Percentiles rank a stretch among this genome's conserved stretches.
These are phyloP conservation scores for Serendipita vermifera DNA, from an alignment of 768 basidiomycete genomes.

Conservation along the genomic window DNA sequence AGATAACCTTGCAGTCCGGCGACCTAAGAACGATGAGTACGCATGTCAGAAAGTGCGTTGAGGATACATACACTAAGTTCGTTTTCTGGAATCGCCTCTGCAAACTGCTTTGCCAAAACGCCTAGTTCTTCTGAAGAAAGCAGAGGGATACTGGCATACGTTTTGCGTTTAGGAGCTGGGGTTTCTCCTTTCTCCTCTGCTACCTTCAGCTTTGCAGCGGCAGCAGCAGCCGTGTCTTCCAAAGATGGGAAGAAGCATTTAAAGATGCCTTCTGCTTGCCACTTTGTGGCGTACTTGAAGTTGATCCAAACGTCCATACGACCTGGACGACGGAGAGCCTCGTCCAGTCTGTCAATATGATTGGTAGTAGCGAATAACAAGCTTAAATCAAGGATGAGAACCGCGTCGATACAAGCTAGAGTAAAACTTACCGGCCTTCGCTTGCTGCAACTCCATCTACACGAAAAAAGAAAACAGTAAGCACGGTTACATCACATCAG, in stretches of 20 bases:
- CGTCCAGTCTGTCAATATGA: constrained; percentile 82
- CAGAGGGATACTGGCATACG: constrained; percentile 45
- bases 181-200: constrained; percentile 42
- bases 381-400: constrained; percentile 9
- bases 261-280: constrained; percentile 88
- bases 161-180: constrained; percentile 50
- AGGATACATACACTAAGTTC: constrained; percentile 62
- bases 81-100: constrained; percentile 70
- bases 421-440: constrained; percentile 19
- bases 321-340: constrained; percentile 32
- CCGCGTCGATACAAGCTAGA: not conserved
- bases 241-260: constrained; percentile 84
- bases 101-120: constrained; percentile 69
- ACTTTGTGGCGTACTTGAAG: constrained; percentile 81
- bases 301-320: constrained; percentile 89
- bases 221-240: constrained; percentile 22
- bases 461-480: not conserved
- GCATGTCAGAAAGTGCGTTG: constrained; percentile 6
- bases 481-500: constrained; percentile 37
- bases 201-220: constrained; percentile 10
- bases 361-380: constrained; percentile 90
- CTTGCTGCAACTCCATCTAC: constrained; percentile 16
- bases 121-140: constrained; percentile 65
- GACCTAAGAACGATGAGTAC: constrained; percentile 34
- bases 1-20: constrained; percentile 77